Conservation (phyloP, 1,284 basidiomycete genomes). For the Tilletia walkeri region DNA sequence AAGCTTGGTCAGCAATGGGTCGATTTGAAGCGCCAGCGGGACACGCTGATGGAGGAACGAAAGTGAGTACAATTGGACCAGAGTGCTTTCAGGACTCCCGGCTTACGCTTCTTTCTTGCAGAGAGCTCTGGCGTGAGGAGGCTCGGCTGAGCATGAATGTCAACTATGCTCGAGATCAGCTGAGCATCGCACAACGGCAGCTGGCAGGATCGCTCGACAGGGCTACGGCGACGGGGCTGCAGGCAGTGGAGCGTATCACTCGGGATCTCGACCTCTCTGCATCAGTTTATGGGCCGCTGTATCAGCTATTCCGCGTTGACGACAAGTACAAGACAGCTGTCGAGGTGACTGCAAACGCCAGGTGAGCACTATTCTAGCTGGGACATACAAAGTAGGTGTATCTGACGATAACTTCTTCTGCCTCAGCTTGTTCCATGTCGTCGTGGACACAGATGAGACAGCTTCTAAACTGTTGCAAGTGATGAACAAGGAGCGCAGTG, state of each 20-base stretch:
- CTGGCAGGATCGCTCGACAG: constrained; percentile 72
- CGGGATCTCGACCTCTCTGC: constrained; percentile 67
- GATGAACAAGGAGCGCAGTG: constrained; percentile 85
- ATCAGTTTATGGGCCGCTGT: constrained; percentile 86
- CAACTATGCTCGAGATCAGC: constrained; percentile 74
- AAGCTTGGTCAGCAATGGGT: constrained; percentile 33
- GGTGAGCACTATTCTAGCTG: constrained; percentile 57
- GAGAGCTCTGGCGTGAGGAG: constrained; percentile 68
- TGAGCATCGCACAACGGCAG: constrained; percentile 72
- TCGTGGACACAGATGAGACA: constrained; percentile 92
- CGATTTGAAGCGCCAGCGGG: constrained; percentile 53
- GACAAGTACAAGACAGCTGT: constrained; percentile 92
- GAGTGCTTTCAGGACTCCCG: not conserved
- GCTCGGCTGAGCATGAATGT: constrained; percentile 72
- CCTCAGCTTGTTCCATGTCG: constrained; percentile 86
- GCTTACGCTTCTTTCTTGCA: not conserved
- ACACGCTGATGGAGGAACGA: constrained; percentile 46
- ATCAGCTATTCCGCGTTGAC: constrained; percentile 85
- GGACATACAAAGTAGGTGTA: not conserved
- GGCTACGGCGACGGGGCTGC: constrained; percentile 85
- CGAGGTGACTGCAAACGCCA: constrained; percentile 73
- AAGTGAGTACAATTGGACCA: constrained; percentile 33
- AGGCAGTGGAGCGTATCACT: constrained; percentile 78
- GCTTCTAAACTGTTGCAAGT: constrained; percentile 81
- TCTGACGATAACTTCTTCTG: not conserved